phyloP scores from a whole-genome alignment of 2,329 filamentous ascomycete genomes.

The Microsporum ferrugineum region DNA sequence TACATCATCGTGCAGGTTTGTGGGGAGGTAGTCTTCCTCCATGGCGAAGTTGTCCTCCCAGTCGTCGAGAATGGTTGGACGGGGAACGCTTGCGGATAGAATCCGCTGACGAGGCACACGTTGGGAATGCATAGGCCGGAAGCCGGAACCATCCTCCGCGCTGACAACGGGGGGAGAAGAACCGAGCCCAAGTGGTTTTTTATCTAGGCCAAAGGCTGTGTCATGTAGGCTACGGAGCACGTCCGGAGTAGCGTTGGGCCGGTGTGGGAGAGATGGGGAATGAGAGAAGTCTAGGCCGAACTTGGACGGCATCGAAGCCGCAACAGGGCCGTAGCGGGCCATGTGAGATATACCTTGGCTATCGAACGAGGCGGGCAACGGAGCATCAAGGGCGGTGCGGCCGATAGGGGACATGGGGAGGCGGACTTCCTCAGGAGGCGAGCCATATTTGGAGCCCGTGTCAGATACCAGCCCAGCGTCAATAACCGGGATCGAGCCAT shows the following conservation, averaged over 20 bases:
- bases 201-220: conserved; percentile 61
- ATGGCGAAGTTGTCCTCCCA: conserved; percentile 61
- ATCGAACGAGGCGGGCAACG: conserved; percentile 87
- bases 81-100: conserved; percentile 51
- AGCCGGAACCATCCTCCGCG: conserved; percentile 56
- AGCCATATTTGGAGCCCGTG: conserved; percentile 60
- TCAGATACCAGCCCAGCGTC: conserved; percentile 50
- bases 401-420: conserved; percentile 67
- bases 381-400: conserved; percentile 78
- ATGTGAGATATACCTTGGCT: conserved; percentile 90
- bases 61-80: conserved; percentile 42
- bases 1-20: conserved; percentile 51
- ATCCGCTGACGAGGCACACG: conserved; percentile 49
- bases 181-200: conserved; percentile 44
- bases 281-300: conserved; percentile 67
- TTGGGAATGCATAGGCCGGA: conserved; percentile 53
- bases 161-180: conserved; percentile 49
- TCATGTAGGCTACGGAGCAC: conserved; percentile 49
- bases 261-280: conserved; percentile 58
- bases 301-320: conserved; percentile 82
- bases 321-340: conserved; percentile 78
- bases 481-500: conserved; percentile 42
- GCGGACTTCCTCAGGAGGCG: conserved; percentile 67
- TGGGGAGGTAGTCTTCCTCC: conserved; percentile 81
- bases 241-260: conserved; percentile 53